Base-by-base conservation (phyloP, 2,329 filamentous ascomycete genomes). In the Colletotrichum endophyticum region DNA sequence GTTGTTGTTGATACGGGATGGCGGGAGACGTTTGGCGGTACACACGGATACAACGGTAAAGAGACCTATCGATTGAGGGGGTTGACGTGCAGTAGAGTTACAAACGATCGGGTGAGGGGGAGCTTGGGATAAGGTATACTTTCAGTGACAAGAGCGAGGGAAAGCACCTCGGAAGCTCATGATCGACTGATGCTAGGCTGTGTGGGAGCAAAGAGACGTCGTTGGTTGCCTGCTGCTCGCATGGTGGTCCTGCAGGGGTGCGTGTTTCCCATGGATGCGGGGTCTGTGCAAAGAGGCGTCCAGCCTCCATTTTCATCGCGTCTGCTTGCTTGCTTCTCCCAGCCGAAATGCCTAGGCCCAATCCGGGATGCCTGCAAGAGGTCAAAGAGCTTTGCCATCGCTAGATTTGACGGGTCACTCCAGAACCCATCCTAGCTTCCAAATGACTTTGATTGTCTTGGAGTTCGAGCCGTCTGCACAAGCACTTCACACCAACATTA, bases 151-250 rank as follows among this genome's bases (percentile, higher is more conserved):
- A 34, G 32, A 28, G 63, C 15, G 64, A 73, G 30, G 15, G 12
- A 59, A 72, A 61, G 62, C 44, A 66, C 75, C 75, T 77, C 75
- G 75, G 75, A 76, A 77, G 72, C 75, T 77, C 75, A 77, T 77
- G 75, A 75, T 76, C 67, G 62, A 76, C 70, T 62, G 70, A 73
- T 68, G 63, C 32, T 44, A 44, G 36, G 39, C 57, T 56, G 57
- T 39, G 64, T 56, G 44, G 57, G 66, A 66, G 32, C 28, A 72
- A 39, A 62, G 39, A 32, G 70, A 68, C 39, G 70, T 69, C 44
- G 70, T 73, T 68, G 63, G 73, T 63, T 34, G 27, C 32, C 70
- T 73, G 70, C 63, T 64, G 56, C 73, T 69, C 32, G 70, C 70
- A 76, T 72, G 57, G 56, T 56, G 36, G 69, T 75, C 56, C 64